Base-by-base conservation (phyloP, 2,329 filamentous ascomycete genomes). In the Capronia coronata region DNA sequence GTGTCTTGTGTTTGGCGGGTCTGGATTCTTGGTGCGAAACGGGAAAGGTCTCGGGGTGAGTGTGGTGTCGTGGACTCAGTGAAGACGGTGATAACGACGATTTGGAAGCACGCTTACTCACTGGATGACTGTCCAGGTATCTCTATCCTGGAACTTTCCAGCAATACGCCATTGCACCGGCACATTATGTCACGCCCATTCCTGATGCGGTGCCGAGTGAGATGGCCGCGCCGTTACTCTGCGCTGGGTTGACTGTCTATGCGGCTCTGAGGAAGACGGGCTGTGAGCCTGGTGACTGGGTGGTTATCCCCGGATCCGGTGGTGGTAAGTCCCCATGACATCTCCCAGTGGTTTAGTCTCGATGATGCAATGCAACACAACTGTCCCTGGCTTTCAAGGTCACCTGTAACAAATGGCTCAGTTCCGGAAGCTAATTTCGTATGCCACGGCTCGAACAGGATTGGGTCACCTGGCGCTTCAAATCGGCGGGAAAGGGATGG, bases 171-270 rank as follows among this genome's bases (percentile, higher is more conserved):
- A 46, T 71, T 4, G 63, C 65, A 1, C 67, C 68, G 0, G 60
- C 60, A 2, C 59, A 64, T 2, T 72, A 72, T 46, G 46, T 68
- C 0, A 48, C 82, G 0, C 80, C 79, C 1, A 84, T 86, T 58
- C 83, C 82, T 2, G 21, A 41, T 23, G 38, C 6, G 2, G 21
- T 41, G 79, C 65, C 72, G 29, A 79, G 76, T 3, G 80, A 76
- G 40, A 71, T 72, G 16, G 83, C 82, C 0, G 82, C 82, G 1
- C 82, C 81, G 0, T 74, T 85, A 68, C 73, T 84, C 43, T 85
- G 81, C 64, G 81, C 80, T 11, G 82, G 82, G 22, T 74, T 85
- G 11, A 85, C 82, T 64, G 7, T 56, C 53, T 11, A 53, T 69
- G 13, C 1, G 77, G 54, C 18, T 84, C 84, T 66, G 69, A 77